Conservation (phyloP, 140 eudicot genomes). For the Bidens hawaiensis region DNA sequence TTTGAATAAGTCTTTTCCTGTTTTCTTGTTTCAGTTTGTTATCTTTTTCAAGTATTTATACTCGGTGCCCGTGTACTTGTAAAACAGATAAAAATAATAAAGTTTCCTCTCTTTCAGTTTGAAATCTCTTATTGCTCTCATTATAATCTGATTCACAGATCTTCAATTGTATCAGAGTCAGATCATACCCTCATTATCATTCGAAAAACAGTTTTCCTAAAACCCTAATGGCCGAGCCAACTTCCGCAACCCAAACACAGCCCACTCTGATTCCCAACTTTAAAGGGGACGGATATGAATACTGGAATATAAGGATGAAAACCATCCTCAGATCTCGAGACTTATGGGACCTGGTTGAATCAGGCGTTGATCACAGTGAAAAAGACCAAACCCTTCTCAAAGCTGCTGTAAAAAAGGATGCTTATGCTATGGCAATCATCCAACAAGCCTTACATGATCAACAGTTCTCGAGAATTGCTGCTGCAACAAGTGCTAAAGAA, state of each 20-base stretch:
- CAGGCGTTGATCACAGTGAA: background rate
- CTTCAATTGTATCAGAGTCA: background rate
- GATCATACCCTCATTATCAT: background rate
- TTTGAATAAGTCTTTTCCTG: background rate
- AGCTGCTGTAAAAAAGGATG: background rate
- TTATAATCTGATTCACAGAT: background rate
- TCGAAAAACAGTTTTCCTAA: background rate
- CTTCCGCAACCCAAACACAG: background rate
- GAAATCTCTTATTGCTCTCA: background rate
- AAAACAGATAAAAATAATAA: too few relatives aligned
- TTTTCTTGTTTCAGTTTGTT: background rate
- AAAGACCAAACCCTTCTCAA: background rate
- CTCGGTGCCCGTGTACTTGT: background rate
- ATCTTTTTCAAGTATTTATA: background rate
- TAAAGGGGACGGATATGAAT: background rate
- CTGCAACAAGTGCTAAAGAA: too few relatives aligned
- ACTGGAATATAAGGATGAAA: too few relatives aligned
- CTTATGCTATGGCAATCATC: background rate
- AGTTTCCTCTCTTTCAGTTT: background rate
- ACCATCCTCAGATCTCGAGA: background rate
- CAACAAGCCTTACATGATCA: too few relatives aligned
- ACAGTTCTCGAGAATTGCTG: too few relatives aligned
- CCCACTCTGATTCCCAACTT: background rate
- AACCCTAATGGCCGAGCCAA: background rate
- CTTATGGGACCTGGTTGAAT: background rate